Base-by-base conservation (phyloP, 2,329 filamentous ascomycete genomes). In the Aspergillus hiratsukae region DNA sequence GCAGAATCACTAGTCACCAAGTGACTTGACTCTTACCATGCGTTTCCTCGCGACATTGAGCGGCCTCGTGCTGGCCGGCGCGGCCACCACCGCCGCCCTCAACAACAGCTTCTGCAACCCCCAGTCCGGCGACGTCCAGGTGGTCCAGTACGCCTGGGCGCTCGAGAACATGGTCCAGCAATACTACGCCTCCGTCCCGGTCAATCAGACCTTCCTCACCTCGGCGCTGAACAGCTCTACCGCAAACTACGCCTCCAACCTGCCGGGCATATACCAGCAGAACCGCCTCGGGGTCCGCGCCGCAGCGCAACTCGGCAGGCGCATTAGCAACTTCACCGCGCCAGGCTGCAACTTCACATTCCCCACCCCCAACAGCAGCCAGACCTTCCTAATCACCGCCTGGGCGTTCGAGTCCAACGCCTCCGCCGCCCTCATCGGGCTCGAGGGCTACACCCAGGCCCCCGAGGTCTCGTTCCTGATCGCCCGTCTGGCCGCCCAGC, bases 401-500 rank as follows among this genome's bases (percentile, higher is more conserved):
- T 58, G 62, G 43, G 41, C 58, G 21, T 53, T 69, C 14, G 67
- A 70, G 53, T 43, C 52, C 9, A 63, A 53, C 21, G 58, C 63
- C 31, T 49, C 57, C 21, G 65, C 65, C 23, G 68, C 66, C 28
- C 63, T 66, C 48, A 64, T 70, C 49, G 67, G 66, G 14, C 63
- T 65, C 4, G 59, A 67, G 8, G 67, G 63, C 11, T 70, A 64
- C 54, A 67, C 67, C 28, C 58, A 67, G 37, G 59, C 68, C 1
- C 68, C 67, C 17, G 65, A 70, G 60, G 65, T 69, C 19, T 58
- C 68, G 4, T 70, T 70, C 62, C 58, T 70, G 10, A 37, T 69
- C 41, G 61, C 68, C 11, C 64, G 68, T 35, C 55, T 70, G 48
- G 67, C 66, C 11, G 64, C 66, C 37, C 56, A 67, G 58, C 67